These are phyloP conservation scores for Sporothrix mexicana DNA, from an alignment of 2,329 filamentous ascomycete species.

Conservation along the genomic window DNA sequence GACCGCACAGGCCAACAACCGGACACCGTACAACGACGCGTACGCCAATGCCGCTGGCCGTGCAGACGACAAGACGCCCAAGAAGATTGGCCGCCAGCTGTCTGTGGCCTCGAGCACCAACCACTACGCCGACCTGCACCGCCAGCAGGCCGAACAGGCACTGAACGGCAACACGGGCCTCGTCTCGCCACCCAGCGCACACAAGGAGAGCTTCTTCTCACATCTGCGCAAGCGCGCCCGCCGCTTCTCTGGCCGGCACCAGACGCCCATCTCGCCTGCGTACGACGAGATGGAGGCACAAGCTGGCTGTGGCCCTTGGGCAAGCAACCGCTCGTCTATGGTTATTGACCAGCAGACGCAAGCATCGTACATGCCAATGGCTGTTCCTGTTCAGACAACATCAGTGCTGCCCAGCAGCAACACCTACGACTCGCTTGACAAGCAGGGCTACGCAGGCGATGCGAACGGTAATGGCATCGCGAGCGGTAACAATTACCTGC, in stretches of 20 bases:
- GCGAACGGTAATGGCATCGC: conserved; percentile 38
- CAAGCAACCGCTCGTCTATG: conserved; percentile 83
- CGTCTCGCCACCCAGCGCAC: conserved; percentile 75
- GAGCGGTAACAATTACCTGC: conserved; percentile 32
- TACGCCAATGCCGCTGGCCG: conserved; percentile 51
- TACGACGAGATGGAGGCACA: conserved; percentile 92
- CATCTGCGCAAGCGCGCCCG: conserved; percentile 92
- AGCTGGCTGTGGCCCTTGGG: conserved; percentile 88
- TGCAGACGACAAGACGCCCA: conserved; percentile 70
- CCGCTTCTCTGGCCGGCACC: conserved; percentile 88
- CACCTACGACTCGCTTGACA: conserved; percentile 66
- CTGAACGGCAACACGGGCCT: conserved; percentile 81
- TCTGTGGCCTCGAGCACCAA: conserved; percentile 92
- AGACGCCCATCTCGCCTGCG: conserved; percentile 76
- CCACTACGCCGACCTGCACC: conserved; percentile 87
- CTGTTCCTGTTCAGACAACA: conserved; percentile 47
- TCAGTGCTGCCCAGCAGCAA: conserved; percentile 59
- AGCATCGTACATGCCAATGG: conserved; percentile 35
- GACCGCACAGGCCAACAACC: conserved; percentile 81
- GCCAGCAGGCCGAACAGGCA: conserved; percentile 88
- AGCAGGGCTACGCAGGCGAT: conserved; percentile 46
- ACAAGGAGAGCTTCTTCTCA: conserved; percentile 97
- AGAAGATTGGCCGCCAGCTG: conserved; percentile 94
- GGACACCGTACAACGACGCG: conserved; percentile 60
- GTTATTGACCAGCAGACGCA: conserved; percentile 65